phyloP scores from a whole-genome alignment of 2,329 filamentous ascomycete species.

The Pseudocercospora crystallina region DNA sequence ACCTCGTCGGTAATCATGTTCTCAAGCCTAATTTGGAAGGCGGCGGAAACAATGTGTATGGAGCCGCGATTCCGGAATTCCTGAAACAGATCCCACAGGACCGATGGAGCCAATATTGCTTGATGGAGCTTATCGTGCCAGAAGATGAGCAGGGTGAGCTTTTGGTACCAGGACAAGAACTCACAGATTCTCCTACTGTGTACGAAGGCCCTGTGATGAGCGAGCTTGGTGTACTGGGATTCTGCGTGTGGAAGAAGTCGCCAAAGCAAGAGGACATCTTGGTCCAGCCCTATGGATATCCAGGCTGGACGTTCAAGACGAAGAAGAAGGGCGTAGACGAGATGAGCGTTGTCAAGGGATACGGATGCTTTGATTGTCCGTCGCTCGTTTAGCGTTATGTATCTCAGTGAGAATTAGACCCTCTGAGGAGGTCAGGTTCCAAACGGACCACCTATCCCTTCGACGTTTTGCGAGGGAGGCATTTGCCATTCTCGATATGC shows the following conservation, averaged over 20 bases:
- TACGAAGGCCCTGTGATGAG: slow-evolving; percentile 42
- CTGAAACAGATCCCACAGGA: slow-evolving; percentile 29
- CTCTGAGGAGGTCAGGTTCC: too few species aligned
- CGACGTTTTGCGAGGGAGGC: background rate
- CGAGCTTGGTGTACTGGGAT: slow-evolving; percentile 46
- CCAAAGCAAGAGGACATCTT: slow-evolving; percentile 10
- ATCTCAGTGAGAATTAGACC: too few species aligned
- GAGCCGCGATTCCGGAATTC: slow-evolving; percentile 39
- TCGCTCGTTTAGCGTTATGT: background rate
- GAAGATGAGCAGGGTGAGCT: slow-evolving; percentile 36
- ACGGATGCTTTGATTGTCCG: slow-evolving; percentile 49
- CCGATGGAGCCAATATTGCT: slow-evolving; percentile 37
- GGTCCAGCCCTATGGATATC: slow-evolving; percentile 38
- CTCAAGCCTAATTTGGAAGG: slow-evolving; percentile 49
- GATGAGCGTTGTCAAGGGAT: slow-evolving; percentile 51
- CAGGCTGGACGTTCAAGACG: slow-evolving; percentile 48
- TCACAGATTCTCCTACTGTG: slow-evolving; percentile 25
- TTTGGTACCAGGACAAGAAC: too few species aligned
- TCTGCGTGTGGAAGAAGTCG: slow-evolving; percentile 39
- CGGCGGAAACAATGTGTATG: slow-evolving; percentile 46
- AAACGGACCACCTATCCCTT: too few species aligned
- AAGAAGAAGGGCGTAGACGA: slow-evolving; percentile 43
- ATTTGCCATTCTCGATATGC: background rate
- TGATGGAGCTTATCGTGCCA: slow-evolving; percentile 44
- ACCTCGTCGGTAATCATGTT: slow-evolving; percentile 34